Base-by-base conservation (phyloP, 2,329 filamentous ascomycete species). In the Rhinocladiella similis region DNA sequence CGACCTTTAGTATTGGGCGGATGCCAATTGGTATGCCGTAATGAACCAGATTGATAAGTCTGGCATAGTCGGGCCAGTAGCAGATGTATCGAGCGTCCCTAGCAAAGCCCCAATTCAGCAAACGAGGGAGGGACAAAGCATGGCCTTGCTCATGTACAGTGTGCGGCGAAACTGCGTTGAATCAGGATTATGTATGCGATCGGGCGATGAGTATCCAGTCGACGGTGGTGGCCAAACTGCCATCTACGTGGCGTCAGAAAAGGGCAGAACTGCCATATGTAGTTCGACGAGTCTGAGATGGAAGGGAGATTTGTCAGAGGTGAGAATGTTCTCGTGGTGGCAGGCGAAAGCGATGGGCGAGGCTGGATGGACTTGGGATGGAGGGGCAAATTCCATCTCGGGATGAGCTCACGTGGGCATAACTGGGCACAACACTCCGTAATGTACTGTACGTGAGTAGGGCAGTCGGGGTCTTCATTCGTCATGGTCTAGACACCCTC, bases 1-100 rank as follows among this genome's bases (percentile, higher is more conserved):
- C 13, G 53, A 47, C 22, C 77, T 78, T 55, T 66, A 72, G 2
- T 56, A 62, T 3, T 80, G 78, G 78, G 77, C 77, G 10, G 63
- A 73, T 45, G 56, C 43, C 33, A 79, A 76, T 65, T 69, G 73
- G 53, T 50, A 64, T 3, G 68, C 70, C 12, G 70, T 80, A 7
- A 56, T 70, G 5, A 35, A 54, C 5, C 65, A 67, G 39, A 69
- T 80, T 22, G 66, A 74, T 55, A 13, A 36, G 3, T 36, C 29
- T 5, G 59, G 59, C 3, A 50, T 39, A 14, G 53, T 54, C 18
- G 42, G 38, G 12, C 54, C 54, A 9, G 60, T 63, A n/a, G 57
- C 60, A 12, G 53, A 56, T 43, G 53, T 60, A 16, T 54, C 39
- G 6, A 50, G 54, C 25, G 50, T 62, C n/a, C 60, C 60, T 18